Evolutionary conservation across 2,329 filamentous ascomycete genomes (phyloP), one percentile per base, ranked within the genome.

Genomic region (Sporothrix pseudoabietina): DNA sequence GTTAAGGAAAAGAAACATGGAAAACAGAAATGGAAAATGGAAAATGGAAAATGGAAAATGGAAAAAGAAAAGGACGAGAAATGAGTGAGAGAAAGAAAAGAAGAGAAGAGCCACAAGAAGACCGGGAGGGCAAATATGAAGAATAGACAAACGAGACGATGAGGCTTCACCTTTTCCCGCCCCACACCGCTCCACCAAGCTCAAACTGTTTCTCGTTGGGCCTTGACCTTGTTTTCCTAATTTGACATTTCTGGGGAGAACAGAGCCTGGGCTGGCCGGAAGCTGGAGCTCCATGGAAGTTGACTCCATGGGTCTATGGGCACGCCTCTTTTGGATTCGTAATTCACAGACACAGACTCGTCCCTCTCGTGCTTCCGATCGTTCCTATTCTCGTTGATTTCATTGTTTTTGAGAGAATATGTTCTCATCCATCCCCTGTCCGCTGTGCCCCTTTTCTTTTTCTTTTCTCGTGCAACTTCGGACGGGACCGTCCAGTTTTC

Each of bases 201-300:
- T 68, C 71, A 72, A 68, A 68, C 71, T 6, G 32, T 32, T 71
- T 49, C 30, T 52, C 57, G 44, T 71, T 71, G 55, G 69, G 52
- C 35, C n/a, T 54, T 71, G 52, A 59, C 52, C 54, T 63, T 61
- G 54, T 26, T 49, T 61, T 63, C 68, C 68, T 57, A 44, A 44
- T 70, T 70, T 41, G 68, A 44, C 49, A 69, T 55, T 55, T 55
- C 8, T 68, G 44, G 65, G 41, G 47, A 32, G 52, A 3, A n/a
- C 22, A 22, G 63, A n/a, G 7, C n/a, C n/a, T 44, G 32, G 39
- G 5, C 41, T 47, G 26, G 41, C 41, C 12, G 41, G 63, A 44
- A 5, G 26, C 44, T 52, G 14, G 14, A 30, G 19, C 32, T 39
- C 66, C 66, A 55, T 69, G 49, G 66, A 49, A 69, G 49, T 69